Evolutionary conservation across 352 stramenopile genomes (phyloP), one percentile per base, ranked within the genome.

Genomic region (Pythium sp.): DNA sequence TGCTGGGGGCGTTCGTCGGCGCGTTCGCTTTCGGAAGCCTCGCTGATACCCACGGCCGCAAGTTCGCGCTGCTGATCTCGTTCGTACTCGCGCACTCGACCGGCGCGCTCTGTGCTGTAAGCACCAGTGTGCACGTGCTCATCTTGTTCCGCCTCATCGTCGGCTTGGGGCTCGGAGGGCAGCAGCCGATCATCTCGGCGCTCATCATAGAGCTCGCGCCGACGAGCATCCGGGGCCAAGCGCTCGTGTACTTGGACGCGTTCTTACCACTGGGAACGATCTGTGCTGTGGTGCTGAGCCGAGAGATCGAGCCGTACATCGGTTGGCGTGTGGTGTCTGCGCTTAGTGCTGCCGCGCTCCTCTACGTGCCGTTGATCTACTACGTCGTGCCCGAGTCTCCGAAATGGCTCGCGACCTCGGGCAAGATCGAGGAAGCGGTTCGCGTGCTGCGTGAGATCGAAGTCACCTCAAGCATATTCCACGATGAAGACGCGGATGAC

Each of bases 341-440:
- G 8, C 64, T 70, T n/a, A 36, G 59, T 0, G 38, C 9, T 5
- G 24, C 5, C 1, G 59, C 67, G 0, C 55, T 81, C 2, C 61
- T 69, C 18, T 66, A 77, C 28, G 59, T 71, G 4, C 12, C 71
- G 5, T 8, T 82, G 11, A 68, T 76, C 46, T 22, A 74, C 41
- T 60, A 86, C 2, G 76, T 67, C 47, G 64, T 90, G n/a, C 70
- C 76, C 22, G 84, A 93, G 49, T 89, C 82, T 14, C 84, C 84
- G n/a, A 86, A 89, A 49, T 93, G 83, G 57, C 72, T 93, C 26
- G 84, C 80, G 0, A 81, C 71, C 62, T 74, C 84, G 1, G 84
- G 84, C 2, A 78, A 80, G 3, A 65, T 75, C 22, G 73, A 87
- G 15, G 76, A 87, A 67, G 82, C 84, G 20, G 65, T 90, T 28